Conservation (phyloP, 1,284 basidiomycete species). For the Microbotryum lychnidis-dioicae region DNA sequence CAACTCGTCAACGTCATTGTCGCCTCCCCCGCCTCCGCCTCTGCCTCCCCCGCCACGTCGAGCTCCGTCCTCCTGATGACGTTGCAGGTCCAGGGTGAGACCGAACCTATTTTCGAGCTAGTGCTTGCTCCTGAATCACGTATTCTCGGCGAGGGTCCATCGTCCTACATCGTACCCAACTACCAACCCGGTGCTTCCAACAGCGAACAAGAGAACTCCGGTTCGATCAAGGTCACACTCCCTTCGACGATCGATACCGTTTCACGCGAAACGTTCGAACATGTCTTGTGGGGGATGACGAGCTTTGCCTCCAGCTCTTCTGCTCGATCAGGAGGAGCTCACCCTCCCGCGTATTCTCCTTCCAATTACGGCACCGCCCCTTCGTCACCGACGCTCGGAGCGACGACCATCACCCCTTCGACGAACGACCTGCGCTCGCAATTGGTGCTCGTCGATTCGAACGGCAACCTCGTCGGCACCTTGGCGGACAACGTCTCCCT, state of each 20-base stretch:
- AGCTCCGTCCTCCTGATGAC: not conserved
- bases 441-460: slow-evolving; percentile 4
- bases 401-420: not conserved
- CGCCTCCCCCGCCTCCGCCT: not conserved
- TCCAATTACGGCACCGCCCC: slow-evolving; percentile 4
- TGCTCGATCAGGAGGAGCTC: not conserved
- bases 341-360: not conserved
- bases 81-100: not conserved
- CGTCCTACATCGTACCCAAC: slow-evolving; percentile 21
- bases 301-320: not conserved
- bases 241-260: not conserved
- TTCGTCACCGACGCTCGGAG: slow-evolving; percentile 18
- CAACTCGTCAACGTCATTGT: not conserved
- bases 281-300: slow-evolving; percentile 5
- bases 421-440: slow-evolving; percentile 2
- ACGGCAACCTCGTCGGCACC: not conserved
- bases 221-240: slow-evolving; percentile 12
- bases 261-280: slow-evolving; percentile 18
- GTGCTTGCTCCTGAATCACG: slow-evolving; percentile 2
- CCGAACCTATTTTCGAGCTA: slow-evolving; percentile 11
- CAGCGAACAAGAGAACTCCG: not conserved
- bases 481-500: not conserved
- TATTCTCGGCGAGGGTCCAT: slow-evolving; percentile 3
- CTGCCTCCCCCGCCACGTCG: not conserved
- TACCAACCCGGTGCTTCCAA: not conserved